Evolutionary conservation across 208 protist genomes (phyloP), one percentile per base, ranked within the genome.

Genomic region (Leishmania major): DNA sequence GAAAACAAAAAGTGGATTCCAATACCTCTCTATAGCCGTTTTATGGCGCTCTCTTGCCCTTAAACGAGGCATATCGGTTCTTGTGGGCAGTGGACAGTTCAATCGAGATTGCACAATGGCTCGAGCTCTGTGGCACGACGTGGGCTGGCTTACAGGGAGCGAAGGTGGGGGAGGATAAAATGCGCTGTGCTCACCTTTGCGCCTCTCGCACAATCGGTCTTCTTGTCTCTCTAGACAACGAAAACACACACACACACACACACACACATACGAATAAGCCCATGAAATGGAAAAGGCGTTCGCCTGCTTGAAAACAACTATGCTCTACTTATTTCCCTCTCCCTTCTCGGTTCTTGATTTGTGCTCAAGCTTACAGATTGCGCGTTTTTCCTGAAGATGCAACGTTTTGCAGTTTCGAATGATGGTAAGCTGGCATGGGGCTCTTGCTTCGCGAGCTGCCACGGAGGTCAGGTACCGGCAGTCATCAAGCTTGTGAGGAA

Each of bases 341-440:
- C 51, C 53, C 53, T 62, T 43, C 40, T 25, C 71, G 37, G 1
- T 31, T 22, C 8, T 77, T 17, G 49, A 59, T 62, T 40, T 47
- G n/a, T 64, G 73, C 51, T 59, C 11, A 22, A 49, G 49, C 73
- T 15, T 19, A 19, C 13, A 62, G 51, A 57, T 57, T 62, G n/a
- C n/a, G 47, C 8, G 8, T 40, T 47, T 59, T 43, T 59, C 51
- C 6, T 64, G 60, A 74, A 40, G 13, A 85, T 86, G 82, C 45
- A 60, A 15, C 64, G 17, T 22, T 10, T 79, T 35, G 37, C 57
- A 6, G 17, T 86, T 57, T 78, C 82, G 1, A 79, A 79, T 45
- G 78, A 82, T 74, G 82, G 82, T 13, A 86, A 75, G 72, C 22
- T 86, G 17, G 82, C 49, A 7, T 79, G 71, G 49, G 82, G 78